phyloP scores from a whole-genome alignment of 257 asterid genomes.

The Nemophila menziesii region DNA sequence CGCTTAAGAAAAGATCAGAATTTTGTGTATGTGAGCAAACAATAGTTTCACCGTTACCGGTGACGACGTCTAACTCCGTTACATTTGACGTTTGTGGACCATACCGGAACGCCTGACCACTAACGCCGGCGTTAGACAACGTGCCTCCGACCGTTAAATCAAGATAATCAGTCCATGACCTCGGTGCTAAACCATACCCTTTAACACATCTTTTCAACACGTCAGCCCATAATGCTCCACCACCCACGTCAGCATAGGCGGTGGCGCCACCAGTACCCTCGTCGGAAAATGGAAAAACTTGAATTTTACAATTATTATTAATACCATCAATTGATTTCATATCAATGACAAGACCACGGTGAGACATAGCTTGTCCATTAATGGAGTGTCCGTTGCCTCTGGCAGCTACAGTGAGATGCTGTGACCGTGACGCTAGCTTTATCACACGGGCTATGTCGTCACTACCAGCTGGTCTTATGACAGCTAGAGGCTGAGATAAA shows the following conservation, averaged over 20 bases:
- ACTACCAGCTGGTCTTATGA: slow-evolving; percentile 33
- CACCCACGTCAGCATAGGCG: slow-evolving; percentile 60
- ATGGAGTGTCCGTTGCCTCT: slow-evolving; percentile 94
- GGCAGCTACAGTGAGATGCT: slow-evolving; percentile 71
- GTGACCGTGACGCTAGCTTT: slow-evolving; percentile 35
- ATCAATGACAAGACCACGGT: slow-evolving; percentile 58
- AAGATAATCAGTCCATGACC: slow-evolving; percentile 90
- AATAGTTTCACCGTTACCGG: slow-evolving; percentile 71
- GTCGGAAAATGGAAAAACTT: neutral
- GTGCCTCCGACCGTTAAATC: slow-evolving; percentile 93
- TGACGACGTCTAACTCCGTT: slow-evolving; percentile 85
- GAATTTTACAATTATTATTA: slow-evolving; percentile 13
- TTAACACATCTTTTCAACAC: slow-evolving; percentile 51
- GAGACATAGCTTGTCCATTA: slow-evolving; percentile 95
- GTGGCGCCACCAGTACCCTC: neutral
- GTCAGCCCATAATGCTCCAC: slow-evolving; percentile 92
- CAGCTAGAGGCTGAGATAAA: slow-evolving; percentile 47
- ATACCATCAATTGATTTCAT: slow-evolving; percentile 37
- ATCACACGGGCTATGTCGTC: slow-evolving; percentile 58
- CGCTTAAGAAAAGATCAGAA: slow-evolving; percentile 53
- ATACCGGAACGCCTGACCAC: slow-evolving; percentile 64
- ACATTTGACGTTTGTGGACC: slow-evolving; percentile 91
- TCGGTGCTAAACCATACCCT: slow-evolving; percentile 50
- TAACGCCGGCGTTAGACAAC: slow-evolving; percentile 86
- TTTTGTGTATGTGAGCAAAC: slow-evolving; percentile 44